These are phyloP conservation scores for Pilatotrama ljubarskyi DNA, from an alignment of 768 basidiomycete species.

Conservation along the genomic window DNA sequence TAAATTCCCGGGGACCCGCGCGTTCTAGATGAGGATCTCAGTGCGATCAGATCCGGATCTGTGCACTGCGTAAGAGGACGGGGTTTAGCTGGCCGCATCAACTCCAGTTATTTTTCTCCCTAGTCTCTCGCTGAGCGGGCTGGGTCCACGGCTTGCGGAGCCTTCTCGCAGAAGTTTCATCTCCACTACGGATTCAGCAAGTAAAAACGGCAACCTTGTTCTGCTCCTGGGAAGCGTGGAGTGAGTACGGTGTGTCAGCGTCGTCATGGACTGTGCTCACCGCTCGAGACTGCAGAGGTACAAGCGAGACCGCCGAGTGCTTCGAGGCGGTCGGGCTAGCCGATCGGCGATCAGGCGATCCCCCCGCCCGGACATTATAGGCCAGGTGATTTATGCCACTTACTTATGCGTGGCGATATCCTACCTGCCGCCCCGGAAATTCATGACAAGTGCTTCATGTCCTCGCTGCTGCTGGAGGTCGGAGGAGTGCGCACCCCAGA, in stretches of 20 bases:
- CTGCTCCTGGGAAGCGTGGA: neutral
- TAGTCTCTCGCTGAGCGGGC: neutral
- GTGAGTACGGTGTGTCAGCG: neutral
- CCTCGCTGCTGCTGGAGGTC: neutral
- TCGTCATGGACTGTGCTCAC: neutral
- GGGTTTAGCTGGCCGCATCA: neutral
- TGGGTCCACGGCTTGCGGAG: neutral
- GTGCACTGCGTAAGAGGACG: neutral
- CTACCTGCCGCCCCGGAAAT: neutral
- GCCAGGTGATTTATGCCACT: neutral
- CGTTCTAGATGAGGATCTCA: constrained; percentile 3
- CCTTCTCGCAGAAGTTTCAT: too few relatives aligned
- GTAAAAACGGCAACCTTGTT: neutral
- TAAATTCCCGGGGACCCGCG: constrained; percentile 3
- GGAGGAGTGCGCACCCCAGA: neutral
- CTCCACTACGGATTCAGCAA: neutral
- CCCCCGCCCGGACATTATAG: neutral
- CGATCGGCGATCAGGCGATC: constrained; percentile 1
- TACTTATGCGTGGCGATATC: neutral
- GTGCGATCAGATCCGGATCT: constrained; percentile 13
- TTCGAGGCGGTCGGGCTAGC: constrained; percentile 1
- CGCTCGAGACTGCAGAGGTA: neutral
- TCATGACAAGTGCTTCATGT: neutral
- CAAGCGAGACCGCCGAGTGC: neutral
- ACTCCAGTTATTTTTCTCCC: neutral